Evolutionary conservation across 2,329 filamentous ascomycete genomes (phyloP).

Genomic region (Clonostachys sp.): DNA sequence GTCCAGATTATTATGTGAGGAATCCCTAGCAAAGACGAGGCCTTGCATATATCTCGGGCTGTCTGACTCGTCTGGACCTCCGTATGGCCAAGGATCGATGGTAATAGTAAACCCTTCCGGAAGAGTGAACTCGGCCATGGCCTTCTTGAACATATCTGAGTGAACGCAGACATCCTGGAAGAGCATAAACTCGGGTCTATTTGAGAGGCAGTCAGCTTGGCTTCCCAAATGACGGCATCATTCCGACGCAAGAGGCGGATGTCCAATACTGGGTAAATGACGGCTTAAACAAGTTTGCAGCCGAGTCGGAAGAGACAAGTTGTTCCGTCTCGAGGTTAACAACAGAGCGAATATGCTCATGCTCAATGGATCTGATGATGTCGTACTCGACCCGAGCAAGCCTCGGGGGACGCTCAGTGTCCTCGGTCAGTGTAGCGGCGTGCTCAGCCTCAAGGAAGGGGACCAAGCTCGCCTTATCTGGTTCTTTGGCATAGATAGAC

Average conservation of each 20-base stretch:
- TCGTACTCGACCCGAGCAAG: constrained; percentile 41
- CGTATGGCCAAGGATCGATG: constrained; percentile 66
- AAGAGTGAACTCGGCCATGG: constrained; percentile 38
- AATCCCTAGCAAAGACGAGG: constrained; percentile 40
- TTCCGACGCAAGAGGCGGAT: not conserved
- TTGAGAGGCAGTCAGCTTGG: not conserved
- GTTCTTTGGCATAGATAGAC: constrained; percentile 59
- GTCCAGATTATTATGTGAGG: constrained; percentile 38
- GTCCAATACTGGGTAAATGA: constrained; percentile 23
- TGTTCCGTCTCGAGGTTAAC: constrained; percentile 27
- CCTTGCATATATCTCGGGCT: constrained; percentile 42
- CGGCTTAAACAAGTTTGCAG: constrained; percentile 23
- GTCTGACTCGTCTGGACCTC: constrained; percentile 33
- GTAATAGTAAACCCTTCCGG: constrained; percentile 36
- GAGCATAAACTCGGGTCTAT: constrained; percentile 29
- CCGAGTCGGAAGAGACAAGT: constrained; percentile 15
- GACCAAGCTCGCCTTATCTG: constrained; percentile 52
- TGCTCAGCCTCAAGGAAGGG: constrained; percentile 60
- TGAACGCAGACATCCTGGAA: constrained; percentile 33
- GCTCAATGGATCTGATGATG: constrained; percentile 21
- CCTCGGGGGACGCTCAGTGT: constrained; percentile 36
- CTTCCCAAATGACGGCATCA: no score
- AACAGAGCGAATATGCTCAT: constrained; percentile 26
- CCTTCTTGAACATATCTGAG: constrained; percentile 39
- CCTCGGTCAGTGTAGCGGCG: constrained; percentile 36